Conservation (phyloP, 2,329 filamentous ascomycete species). For the Setomelanomma holmii region DNA sequence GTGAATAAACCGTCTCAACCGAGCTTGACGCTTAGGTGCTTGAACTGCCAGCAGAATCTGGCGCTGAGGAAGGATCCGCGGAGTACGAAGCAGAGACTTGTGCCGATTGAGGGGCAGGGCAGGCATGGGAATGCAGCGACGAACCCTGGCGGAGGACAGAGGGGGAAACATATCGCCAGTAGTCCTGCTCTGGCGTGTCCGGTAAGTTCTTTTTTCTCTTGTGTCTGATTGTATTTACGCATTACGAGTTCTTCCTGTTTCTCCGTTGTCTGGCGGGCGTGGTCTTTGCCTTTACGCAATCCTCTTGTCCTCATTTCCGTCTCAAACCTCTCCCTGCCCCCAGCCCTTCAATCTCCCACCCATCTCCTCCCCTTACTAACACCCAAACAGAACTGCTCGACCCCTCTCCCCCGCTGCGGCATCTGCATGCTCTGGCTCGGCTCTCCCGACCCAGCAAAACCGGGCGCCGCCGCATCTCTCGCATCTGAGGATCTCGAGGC, state of each 20-base stretch:
- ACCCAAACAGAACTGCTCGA: slow-evolving; percentile 57
- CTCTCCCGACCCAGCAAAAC: slow-evolving; percentile 60
- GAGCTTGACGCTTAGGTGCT: slow-evolving; percentile 77
- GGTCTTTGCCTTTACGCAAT: too few species aligned
- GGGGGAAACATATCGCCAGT: slow-evolving; percentile 13
- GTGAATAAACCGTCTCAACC: slow-evolving; percentile 67
- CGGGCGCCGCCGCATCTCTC: slow-evolving; percentile 43
- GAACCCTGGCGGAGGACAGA: neutral
- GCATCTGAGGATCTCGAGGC: slow-evolving; percentile 58
- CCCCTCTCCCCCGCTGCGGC: slow-evolving; percentile 68
- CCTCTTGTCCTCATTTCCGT: too few species aligned
- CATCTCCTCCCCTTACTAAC: neutral
- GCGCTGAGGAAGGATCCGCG: slow-evolving; percentile 47
- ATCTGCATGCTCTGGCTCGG: slow-evolving; percentile 69
- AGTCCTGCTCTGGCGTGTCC: slow-evolving; percentile 63
- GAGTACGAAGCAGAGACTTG: slow-evolving; percentile 25
- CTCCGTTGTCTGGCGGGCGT: too few species aligned
- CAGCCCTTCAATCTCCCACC: too few species aligned
- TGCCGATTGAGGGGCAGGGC: slow-evolving; percentile 15
- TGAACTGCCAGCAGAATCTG: slow-evolving; percentile 71
- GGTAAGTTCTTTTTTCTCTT: neutral
- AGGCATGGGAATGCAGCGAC: slow-evolving; percentile 7
- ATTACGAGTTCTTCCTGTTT: too few species aligned
- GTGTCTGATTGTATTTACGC: too few species aligned
- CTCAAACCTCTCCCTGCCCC: too few species aligned